Evolutionary conservation across 257 asterid genomes (phyloP).

Genomic region (Jasminum sambac): DNA sequence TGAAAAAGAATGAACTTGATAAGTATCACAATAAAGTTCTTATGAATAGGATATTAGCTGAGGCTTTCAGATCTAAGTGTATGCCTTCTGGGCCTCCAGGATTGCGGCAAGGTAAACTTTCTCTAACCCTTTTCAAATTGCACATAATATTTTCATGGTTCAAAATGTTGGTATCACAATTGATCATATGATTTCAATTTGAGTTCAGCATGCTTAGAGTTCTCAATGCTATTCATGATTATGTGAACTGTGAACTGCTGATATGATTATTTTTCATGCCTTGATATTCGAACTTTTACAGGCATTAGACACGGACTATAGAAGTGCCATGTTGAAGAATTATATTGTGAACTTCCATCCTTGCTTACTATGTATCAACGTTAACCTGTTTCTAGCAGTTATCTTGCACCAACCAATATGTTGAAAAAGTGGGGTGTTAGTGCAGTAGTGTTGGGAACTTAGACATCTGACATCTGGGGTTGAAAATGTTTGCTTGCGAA

Average conservation of each 20-base stretch:
- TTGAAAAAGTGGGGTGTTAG: background rate
- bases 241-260: background rate
- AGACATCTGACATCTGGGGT: background rate
- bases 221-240: background rate
- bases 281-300: background rate
- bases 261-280: background rate
- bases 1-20: slow-evolving; percentile 39
- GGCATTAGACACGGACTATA: background rate
- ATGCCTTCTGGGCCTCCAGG: slow-evolving; percentile 46
- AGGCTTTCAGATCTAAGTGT: slow-evolving; percentile 43
- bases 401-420: background rate
- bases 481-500: background rate
- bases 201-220: background rate
- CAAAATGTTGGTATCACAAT: background rate
- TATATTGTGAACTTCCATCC: background rate
- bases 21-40: slow-evolving; percentile 38
- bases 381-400: background rate
- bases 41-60: slow-evolving; percentile 58
- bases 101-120: slow-evolving; percentile 55
- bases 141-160: background rate
- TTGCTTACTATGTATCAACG: background rate
- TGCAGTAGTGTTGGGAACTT: background rate
- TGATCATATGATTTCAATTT: background rate
- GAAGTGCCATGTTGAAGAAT: background rate
- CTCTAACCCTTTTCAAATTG: slow-evolving; percentile 8